phyloP scores from a whole-genome alignment of 2,329 filamentous ascomycete genomes.

The Phaeophleospora eucalypticola region DNA sequence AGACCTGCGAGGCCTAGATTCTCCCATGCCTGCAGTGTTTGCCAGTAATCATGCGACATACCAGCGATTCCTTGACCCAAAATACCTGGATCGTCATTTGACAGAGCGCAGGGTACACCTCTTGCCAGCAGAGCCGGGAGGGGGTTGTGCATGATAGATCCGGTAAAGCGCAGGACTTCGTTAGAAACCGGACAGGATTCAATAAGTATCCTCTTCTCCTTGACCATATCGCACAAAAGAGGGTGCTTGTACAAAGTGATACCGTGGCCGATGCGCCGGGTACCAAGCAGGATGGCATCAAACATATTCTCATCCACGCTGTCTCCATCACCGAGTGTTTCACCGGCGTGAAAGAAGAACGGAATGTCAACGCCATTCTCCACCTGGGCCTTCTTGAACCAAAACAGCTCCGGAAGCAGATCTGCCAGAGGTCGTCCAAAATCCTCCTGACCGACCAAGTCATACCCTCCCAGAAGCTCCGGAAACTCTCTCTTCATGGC shows the following conservation, averaged over 20 bases:
- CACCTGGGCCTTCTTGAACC: conserved; percentile 83
- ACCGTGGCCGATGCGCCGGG: conserved; percentile 82
- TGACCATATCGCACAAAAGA: conserved; percentile 80
- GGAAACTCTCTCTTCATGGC: conserved; percentile 74
- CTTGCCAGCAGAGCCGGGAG: conserved; percentile 79
- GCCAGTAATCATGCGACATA: conserved; percentile 92
- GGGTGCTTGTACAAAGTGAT: conserved; percentile 91
- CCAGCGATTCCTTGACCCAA: conserved; percentile 77
- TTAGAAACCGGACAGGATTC: conserved; percentile 91
- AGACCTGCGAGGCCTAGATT: conserved; percentile 85
- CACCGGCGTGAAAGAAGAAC: conserved; percentile 94
- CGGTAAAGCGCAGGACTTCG: conserved; percentile 75
- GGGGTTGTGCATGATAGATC: conserved; percentile 71
- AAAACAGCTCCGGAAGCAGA: conserved; percentile 79
- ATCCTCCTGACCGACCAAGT: conserved; percentile 86
- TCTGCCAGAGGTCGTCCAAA: conserved; percentile 69
- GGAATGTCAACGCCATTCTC: conserved; percentile 76
- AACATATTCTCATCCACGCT: conserved; percentile 79
- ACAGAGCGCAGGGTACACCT: conserved; percentile 77
- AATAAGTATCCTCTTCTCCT: conserved; percentile 79
- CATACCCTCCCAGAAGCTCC: conserved; percentile 77
- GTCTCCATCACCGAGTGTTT: conserved; percentile 75
- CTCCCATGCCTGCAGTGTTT: conserved; percentile 84
- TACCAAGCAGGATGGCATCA: conserved; percentile 81
- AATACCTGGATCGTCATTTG: conserved; percentile 88